Evolutionary conservation across 176 grass and related monocot species (phyloP).

Genomic region (Eleusine indica): DNA sequence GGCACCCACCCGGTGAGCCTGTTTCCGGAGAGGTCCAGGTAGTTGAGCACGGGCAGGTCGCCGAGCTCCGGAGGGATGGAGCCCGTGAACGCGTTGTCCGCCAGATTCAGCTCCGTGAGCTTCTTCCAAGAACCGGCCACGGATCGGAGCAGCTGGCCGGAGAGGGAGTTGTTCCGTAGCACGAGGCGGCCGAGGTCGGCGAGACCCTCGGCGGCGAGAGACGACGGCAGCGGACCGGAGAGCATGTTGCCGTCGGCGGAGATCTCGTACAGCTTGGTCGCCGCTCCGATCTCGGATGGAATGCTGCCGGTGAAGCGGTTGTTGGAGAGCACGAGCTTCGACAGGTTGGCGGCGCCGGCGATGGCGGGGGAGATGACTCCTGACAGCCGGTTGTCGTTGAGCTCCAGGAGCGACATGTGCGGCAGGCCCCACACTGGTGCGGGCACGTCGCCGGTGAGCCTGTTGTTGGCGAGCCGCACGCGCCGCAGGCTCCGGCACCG

Average conservation of each 20-base stretch:
- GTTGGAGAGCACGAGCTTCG: slow-evolving; percentile 68
- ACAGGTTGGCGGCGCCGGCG: slow-evolving; percentile 74
- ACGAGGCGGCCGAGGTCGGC: slow-evolving; percentile 69
- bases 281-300: slow-evolving; percentile 71
- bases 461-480: slow-evolving; percentile 65
- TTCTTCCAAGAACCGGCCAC: slow-evolving; percentile 32
- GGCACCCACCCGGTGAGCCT: slow-evolving; percentile 64
- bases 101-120: slow-evolving; percentile 83
- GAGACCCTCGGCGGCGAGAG: slow-evolving; percentile 45
- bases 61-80: slow-evolving; percentile 85
- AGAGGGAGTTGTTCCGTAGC: slow-evolving; percentile 72
- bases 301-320: slow-evolving; percentile 67
- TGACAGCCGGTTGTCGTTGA: slow-evolving; percentile 61
- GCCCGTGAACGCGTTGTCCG: slow-evolving; percentile 58
- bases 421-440: slow-evolving; percentile 81
- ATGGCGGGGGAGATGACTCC: slow-evolving; percentile 74
- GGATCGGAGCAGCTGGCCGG: slow-evolving; percentile 61
- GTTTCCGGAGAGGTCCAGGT: slow-evolving; percentile 86
- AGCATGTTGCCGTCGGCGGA: slow-evolving; percentile 76
- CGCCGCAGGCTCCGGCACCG: slow-evolving; percentile 69
- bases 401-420: slow-evolving; percentile 72
- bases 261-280: slow-evolving; percentile 69
- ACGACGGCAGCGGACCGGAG: slow-evolving; percentile 61
- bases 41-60: slow-evolving; percentile 80
- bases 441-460: slow-evolving; percentile 66